Evolutionary conservation across 2,329 filamentous ascomycete genomes (phyloP), one percentile per base, ranked within the genome.

Genomic region (Escovopsis sp.): DNA sequence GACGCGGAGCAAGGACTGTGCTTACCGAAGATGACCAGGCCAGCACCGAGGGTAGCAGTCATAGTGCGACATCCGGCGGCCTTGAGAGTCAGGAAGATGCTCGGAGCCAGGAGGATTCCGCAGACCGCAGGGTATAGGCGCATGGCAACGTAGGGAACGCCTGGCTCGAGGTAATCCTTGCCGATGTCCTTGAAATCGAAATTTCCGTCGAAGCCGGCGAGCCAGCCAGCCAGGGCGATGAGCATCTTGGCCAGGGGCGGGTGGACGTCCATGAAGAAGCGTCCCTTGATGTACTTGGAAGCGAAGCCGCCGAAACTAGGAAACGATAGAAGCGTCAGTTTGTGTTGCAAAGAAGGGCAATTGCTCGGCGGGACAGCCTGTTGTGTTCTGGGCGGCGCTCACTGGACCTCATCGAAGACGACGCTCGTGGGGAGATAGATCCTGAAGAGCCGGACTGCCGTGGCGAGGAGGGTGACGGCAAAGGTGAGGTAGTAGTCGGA

Each of bases 231-330:
- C 47, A 98, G 76, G 41, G 91, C 94, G 56, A 98, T 89, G 52
- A 98, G 79, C 59, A 98, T 77, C 70, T 98, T 98, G 51, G 91
- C 91, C 47, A 98, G 73, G 38, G 91, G 91, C 30, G 91, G 91
- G 60, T 98, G 91, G n/a, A 98, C 91, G 60, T 98, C 91, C 91
- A 98, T 98, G 65, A 98, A 98, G 75, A 98, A 98, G 61, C 75
- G 82, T 57, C 91, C 91, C 72, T 98, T 96, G 73, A 98, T 96
- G 64, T 98, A 98, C 65, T 98, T 98, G 54, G 84, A 86, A 50
- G 91, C 91, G 60, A 98, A 98, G 39, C 91, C 91, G 61, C 91
- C 91, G 62, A 98, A 98, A 66, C 87, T 94, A 56, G 50, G 49
- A 26, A 26, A 39, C 49, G 47, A 18, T 28, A 36, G 28, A 30